These are phyloP conservation scores for Leccinum aurantiacum DNA, from an alignment of 768 basidiomycete species.

Conservation along the genomic window DNA sequence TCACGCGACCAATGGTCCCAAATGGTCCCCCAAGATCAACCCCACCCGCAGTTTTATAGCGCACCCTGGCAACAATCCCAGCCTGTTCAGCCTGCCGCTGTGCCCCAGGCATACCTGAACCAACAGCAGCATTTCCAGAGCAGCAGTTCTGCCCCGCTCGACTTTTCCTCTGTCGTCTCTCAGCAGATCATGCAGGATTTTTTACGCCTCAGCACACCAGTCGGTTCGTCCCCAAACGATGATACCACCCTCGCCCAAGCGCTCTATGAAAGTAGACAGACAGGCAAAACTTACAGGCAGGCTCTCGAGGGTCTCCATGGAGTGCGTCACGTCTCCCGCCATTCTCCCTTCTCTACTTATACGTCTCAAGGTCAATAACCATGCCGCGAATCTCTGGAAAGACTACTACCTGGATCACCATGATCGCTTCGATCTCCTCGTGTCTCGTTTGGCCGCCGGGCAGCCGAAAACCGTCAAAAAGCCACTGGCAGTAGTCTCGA, in stretches of 20 bases:
- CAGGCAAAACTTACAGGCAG: constrained; percentile 55
- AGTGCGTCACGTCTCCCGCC: constrained; percentile 39
- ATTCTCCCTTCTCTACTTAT: constrained; percentile 5
- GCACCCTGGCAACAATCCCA: constrained; percentile 36
- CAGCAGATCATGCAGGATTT: constrained; percentile 60
- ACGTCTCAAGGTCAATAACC: constrained; percentile 40
- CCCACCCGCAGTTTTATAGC: constrained; percentile 27
- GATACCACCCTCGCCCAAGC: constrained; percentile 58
- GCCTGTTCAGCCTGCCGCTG: constrained; percentile 31
- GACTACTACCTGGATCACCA: constrained; percentile 77
- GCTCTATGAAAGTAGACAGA: constrained; percentile 37
- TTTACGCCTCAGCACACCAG: constrained; percentile 52
- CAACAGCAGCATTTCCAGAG: constrained; percentile 25
- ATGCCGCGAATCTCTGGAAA: constrained; percentile 67
- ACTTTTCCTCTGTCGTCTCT: constrained; percentile 40
- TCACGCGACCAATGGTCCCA: constrained; percentile 25
- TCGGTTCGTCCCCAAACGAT: constrained; percentile 48
- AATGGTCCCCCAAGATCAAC: constrained; percentile 28
- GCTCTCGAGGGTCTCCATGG: constrained; percentile 68
- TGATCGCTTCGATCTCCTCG: constrained; percentile 50
- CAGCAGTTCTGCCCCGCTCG: constrained; percentile 24
- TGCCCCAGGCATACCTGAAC: constrained; percentile 22
- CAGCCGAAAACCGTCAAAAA: constrained; percentile 34
- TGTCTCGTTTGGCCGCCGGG: constrained; percentile 21
- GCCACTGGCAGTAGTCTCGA: constrained; percentile 15